Evolutionary conservation across 768 basidiomycete species (phyloP).

Genomic region (Hypsizygus marmoreus): DNA sequence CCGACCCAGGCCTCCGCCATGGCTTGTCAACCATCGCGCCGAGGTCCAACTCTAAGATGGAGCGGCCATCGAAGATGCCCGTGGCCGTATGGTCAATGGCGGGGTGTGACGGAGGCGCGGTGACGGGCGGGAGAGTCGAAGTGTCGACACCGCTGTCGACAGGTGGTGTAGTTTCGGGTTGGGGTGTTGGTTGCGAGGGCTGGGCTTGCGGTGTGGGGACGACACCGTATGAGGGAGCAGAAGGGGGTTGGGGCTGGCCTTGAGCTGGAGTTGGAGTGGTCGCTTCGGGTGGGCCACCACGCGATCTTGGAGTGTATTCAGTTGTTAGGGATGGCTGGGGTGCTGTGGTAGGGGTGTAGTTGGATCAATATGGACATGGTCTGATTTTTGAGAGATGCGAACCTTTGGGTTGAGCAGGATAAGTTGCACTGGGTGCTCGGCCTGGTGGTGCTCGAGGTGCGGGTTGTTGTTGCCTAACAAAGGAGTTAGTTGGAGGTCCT

Average conservation of each 20-base stretch:
- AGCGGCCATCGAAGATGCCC: conserved; percentile 72
- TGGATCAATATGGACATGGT: conserved; percentile 4
- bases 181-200: conserved; percentile 14
- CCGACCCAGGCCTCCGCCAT: conserved; percentile 90
- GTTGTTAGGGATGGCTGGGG: conserved; percentile 69
- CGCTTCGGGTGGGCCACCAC: conserved; percentile 45
- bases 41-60: conserved; percentile 85
- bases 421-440: conserved; percentile 31
- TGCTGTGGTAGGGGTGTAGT: conserved; percentile 24
- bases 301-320: conserved; percentile 77
- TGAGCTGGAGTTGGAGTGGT: conserved; percentile 15
- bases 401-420: conserved; percentile 36
- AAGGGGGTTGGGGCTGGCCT: conserved; percentile 22
- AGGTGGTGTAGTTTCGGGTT: conserved; percentile 13
- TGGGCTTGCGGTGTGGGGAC: conserved; percentile 12
- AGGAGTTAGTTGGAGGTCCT: neutral
- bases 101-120: conserved; percentile 81
- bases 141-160: conserved; percentile 62
- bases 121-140: conserved; percentile 61
- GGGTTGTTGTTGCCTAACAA: conserved; percentile 38
- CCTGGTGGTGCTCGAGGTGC: conserved; percentile 30
- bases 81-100: conserved; percentile 66
- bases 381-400: neutral
- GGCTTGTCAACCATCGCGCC: conserved; percentile 75
- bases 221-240: conserved; percentile 21